phyloP scores from a whole-genome alignment of 495 filamentous ascomycete genomes.

The Talaromyces thailandensis region DNA sequence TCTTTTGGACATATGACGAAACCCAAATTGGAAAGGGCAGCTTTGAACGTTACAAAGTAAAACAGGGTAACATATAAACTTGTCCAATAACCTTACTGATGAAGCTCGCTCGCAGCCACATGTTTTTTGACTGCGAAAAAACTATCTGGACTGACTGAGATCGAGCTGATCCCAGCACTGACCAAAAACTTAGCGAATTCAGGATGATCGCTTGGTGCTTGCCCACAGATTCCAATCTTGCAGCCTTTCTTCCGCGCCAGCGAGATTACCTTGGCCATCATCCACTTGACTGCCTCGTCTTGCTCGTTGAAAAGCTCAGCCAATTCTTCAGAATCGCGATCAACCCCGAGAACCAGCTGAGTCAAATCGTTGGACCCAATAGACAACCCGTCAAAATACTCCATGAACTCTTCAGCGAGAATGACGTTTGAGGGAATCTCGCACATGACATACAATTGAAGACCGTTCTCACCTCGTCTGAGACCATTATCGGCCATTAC shows the following conservation, averaged over 20 bases:
- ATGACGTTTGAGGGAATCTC: constrained; percentile 32
- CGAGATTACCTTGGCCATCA: constrained; percentile 22
- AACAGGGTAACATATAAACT: too few relatives aligned
- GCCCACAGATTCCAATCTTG: constrained; percentile 27
- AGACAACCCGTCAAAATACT: constrained; percentile 28
- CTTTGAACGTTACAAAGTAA: too few relatives aligned
- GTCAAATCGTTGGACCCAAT: constrained; percentile 32
- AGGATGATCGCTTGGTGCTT: constrained; percentile 27
- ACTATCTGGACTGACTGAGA: too few relatives aligned
- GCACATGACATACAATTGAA: constrained; percentile 30
- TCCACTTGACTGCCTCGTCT: constrained; percentile 26
- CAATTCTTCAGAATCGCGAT: constrained; percentile 25
- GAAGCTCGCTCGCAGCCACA: too few relatives aligned
- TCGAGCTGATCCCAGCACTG: constrained; percentile 2
- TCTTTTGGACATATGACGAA: too few relatives aligned
- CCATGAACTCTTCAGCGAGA: constrained; percentile 18
- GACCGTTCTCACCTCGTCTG: constrained; percentile 18
- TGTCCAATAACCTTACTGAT: too few relatives aligned
- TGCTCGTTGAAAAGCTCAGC: constrained; percentile 24
- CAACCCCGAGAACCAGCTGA: constrained; percentile 26
- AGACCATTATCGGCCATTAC: constrained; percentile 26
- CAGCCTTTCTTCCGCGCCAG: constrained; percentile 14
- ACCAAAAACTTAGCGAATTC: constrained; percentile 24
- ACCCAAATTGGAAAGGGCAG: too few relatives aligned
- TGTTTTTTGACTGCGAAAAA: too few relatives aligned